Base-by-base conservation (phyloP, 164 flowering plant species). In the Berberis vulgaris region DNA sequence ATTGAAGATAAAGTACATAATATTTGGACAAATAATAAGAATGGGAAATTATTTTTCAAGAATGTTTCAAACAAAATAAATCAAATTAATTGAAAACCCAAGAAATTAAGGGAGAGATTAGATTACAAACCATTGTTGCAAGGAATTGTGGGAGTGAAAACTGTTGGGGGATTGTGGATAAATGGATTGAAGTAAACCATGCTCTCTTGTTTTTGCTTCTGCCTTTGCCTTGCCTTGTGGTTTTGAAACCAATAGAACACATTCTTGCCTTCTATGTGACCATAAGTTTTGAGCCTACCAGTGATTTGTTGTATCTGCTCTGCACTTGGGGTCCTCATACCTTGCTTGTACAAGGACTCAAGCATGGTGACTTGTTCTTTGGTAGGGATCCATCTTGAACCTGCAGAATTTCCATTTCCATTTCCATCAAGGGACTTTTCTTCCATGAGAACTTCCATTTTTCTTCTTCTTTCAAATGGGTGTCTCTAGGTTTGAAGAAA, bases 181-280 rank as follows among this genome's bases (percentile, higher is more conserved):
- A 64, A 80, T 3, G 80, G 81, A 59, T 77, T 81, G 69, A 77
- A 2, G 66, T 59, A 78, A 59, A 81, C 76, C 61, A 85, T 43
- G 66, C 57, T 78, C 45, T 65, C 88, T 63, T 83, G 91, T 41
- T 88, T 76, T 72, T 83, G 90, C 83, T 89, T 91, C 77, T 89
- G 99, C 57, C 99, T 80, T 69, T 94, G 96, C 6, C 99, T 79
- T 58, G 99, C 99, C 64, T 94, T 94, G 57, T 94, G 97, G 72
- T 94, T 94, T 77, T 94, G 99, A 69, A 94, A 94, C 99, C 99
- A 94, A 62, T 94, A 94, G 71, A 94, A 94, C 12, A 94, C 99
- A 61, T 94, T 94, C 75, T 94, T 94, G 67, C 99, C 99, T 69
- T 94, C 99, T 8, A 94, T 91, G 81, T 89, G 87, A 1, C 99